Conservation (phyloP, 257 asterid species). For the Ballota nigra region DNA sequence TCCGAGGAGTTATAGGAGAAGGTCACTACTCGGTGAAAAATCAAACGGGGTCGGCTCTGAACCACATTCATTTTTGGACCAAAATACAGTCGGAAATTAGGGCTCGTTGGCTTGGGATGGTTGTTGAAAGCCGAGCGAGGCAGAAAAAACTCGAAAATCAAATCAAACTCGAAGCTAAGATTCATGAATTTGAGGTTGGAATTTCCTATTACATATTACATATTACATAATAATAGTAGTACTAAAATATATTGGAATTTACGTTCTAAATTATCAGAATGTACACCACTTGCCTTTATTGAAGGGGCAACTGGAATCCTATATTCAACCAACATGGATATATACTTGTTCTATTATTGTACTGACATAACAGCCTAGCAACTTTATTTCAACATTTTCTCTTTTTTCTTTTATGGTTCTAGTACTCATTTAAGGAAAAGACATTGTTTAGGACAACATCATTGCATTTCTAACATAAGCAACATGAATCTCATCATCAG, state of each 20-base stretch:
- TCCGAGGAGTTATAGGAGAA: slow-evolving; percentile 39
- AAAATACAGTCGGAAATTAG: slow-evolving; percentile 57
- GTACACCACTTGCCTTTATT: slow-evolving; percentile 7
- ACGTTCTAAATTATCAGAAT: not conserved
- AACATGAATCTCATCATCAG: slow-evolving; percentile 22
- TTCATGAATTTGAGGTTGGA: slow-evolving; percentile 66
- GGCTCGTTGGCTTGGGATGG: slow-evolving; percentile 60
- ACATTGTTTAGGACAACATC: not conserved
- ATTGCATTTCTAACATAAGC: not conserved
- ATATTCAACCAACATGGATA: slow-evolving; percentile 3
- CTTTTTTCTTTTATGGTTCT: too few species aligned
- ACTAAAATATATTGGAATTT: too few species aligned
- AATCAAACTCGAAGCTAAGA: slow-evolving; percentile 65
- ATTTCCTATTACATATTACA: too few species aligned
- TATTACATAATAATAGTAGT: too few species aligned
- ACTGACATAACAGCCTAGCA: slow-evolving; percentile 15
- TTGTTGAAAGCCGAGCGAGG: slow-evolving; percentile 40
- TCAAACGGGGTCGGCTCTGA: slow-evolving; percentile 52
- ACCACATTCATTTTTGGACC: slow-evolving; percentile 65
- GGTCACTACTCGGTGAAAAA: slow-evolving; percentile 34
- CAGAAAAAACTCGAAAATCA: slow-evolving; percentile 63
- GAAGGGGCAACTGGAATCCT: slow-evolving; percentile 22
- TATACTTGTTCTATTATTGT: slow-evolving; percentile 12
- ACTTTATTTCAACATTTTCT: not conserved
- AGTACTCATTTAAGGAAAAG: not conserved